A percentile compares a stretch with the other conserved stretches of the same genome.
Conservation (phyloP, 225 moss, liverwort and hornwort species). For the Polytrichum commune region DNA sequence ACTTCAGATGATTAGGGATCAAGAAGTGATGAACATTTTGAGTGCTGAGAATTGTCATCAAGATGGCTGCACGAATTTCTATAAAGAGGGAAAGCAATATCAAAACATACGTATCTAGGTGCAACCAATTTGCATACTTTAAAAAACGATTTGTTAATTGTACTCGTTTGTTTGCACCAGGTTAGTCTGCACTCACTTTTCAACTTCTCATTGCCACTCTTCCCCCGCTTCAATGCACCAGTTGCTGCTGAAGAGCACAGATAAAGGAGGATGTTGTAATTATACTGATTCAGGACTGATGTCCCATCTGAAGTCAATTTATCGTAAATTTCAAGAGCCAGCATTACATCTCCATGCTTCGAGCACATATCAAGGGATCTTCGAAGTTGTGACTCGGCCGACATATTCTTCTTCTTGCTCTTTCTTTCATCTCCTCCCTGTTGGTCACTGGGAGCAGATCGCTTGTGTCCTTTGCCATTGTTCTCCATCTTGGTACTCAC, state of each 20-base stretch:
- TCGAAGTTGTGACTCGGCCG: constrained; percentile 70
- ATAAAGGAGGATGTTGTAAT: constrained; percentile 81
- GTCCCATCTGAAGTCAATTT: constrained; percentile 49
- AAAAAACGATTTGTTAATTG: too few species aligned
- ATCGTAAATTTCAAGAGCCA: constrained; percentile 76
- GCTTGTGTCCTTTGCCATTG: constrained; percentile 32
- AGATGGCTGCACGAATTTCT: too few species aligned
- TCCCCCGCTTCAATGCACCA: constrained; percentile 63
- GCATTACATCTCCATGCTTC: constrained; percentile 75
- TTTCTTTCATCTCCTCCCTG: constrained; percentile 46
- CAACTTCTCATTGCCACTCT: constrained; percentile 67
- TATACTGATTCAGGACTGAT: constrained; percentile 81
- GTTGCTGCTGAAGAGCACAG: constrained; percentile 82
- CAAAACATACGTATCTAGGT: too few species aligned
- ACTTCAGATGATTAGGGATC: too few species aligned
- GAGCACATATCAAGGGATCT: constrained; percentile 92
- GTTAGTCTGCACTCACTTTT: constrained; percentile 32
- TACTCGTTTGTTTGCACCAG: too few species aligned
- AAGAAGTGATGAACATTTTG: too few species aligned
- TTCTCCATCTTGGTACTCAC: constrained; percentile 17
- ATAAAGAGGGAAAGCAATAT: too few species aligned
- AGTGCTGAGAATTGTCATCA: too few species aligned
- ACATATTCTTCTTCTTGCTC: constrained; percentile 65
- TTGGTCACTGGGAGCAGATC: constrained; percentile 31
- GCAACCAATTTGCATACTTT: too few species aligned